Conservation (phyloP, 208 protist species). For the Spongospora subterranea region DNA sequence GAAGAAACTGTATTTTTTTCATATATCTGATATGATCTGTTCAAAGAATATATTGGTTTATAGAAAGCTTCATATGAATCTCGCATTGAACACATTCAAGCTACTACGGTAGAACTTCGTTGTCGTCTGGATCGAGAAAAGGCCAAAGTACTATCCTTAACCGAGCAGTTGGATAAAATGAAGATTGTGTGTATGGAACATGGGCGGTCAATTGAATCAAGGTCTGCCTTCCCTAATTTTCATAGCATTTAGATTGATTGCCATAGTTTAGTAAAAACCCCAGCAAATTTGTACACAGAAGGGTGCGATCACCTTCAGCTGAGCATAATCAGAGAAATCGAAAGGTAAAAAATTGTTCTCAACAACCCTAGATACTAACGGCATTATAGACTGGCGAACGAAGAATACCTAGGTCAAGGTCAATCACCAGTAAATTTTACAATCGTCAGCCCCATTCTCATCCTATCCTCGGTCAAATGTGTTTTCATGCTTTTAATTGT, state of each 20-base stretch:
- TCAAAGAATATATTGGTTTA: too few relatives aligned
- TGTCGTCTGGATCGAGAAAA: neutral
- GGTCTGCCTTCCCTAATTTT: neutral
- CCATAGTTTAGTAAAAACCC: neutral
- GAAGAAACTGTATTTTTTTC: neutral
- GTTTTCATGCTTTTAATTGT: too few relatives aligned
- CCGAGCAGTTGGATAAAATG: slow-evolving; percentile 14
- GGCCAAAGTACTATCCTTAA: neutral
- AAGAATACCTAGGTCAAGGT: too few relatives aligned
- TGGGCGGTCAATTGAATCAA: neutral
- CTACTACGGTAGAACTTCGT: neutral
- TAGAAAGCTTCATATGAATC: too few relatives aligned
- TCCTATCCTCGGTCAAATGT: too few relatives aligned
- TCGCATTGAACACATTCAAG: neutral
- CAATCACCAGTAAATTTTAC: too few relatives aligned
- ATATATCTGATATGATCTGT: too few relatives aligned
- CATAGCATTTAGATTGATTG: neutral
- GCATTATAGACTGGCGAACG: too few relatives aligned
- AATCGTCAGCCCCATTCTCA: too few relatives aligned
- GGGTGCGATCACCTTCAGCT: neutral
- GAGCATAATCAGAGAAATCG: too few relatives aligned
- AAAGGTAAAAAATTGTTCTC: too few relatives aligned
- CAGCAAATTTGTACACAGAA: neutral
- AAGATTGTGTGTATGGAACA: neutral
- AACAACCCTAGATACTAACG: too few relatives aligned